These are phyloP conservation scores for Fraxinus platypoda DNA, from an alignment of 305 asterid genomes.

Conservation along the genomic window DNA sequence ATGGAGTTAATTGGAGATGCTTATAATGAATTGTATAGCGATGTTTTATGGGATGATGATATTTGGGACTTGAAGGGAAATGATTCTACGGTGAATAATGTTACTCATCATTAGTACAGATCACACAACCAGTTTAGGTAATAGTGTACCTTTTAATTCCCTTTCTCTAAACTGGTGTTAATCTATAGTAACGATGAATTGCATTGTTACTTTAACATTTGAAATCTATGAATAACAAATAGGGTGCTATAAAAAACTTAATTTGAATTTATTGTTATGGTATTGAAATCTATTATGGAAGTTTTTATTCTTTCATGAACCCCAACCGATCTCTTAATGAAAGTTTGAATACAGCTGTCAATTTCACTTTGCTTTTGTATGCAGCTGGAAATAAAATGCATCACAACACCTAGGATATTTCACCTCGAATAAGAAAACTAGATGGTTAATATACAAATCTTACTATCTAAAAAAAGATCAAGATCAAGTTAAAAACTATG, in stretches of 20 bases:
- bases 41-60: conserved; percentile 56
- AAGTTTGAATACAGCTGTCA: not conserved
- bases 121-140: not conserved
- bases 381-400: not conserved
- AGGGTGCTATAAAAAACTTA: not conserved
- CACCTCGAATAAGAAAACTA: not conserved
- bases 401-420: not conserved
- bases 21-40: conserved; percentile 32
- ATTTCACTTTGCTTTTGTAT: not conserved
- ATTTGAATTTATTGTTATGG: not conserved
- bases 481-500: no score
- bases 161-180: not conserved
- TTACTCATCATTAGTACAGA: not conserved
- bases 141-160: no score
- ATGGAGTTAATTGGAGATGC: conserved; percentile 32
- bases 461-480: no score
- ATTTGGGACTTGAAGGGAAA: conserved; percentile 47
- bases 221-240: not conserved
- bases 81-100: not conserved
- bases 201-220: not conserved
- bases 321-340: not conserved
- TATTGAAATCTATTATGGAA: not conserved
- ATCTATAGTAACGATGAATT: not conserved
- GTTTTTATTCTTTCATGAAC: not conserved
- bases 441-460: no score